These are phyloP conservation scores for Pseudozyma hubeiensis DNA, from an alignment of 1,284 basidiomycete species.

Conservation along the genomic window DNA sequence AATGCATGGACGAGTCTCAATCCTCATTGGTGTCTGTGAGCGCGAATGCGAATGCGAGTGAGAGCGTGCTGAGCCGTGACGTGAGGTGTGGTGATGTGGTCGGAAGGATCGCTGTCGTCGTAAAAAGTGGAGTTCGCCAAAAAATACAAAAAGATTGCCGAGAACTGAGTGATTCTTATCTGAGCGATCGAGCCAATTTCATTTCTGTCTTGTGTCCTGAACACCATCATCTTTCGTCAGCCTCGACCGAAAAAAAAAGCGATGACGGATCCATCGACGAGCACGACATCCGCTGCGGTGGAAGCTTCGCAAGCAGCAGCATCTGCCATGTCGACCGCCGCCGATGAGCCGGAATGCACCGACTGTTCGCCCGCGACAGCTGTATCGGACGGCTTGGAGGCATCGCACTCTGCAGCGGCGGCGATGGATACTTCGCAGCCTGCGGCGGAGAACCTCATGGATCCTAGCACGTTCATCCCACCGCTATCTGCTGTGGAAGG, in stretches of 20 bases:
- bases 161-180: no score
- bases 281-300: not conserved
- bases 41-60: no score
- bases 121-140: no score
- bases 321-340: not conserved
- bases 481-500: slow-evolving; percentile 2
- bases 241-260: no score
- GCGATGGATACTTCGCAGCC: not conserved
- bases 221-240: no score
- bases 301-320: not conserved
- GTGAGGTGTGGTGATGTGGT: no score
- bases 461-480: slow-evolving; percentile 26
- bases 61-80: no score
- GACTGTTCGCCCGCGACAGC: not conserved
- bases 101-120: no score
- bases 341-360: not conserved
- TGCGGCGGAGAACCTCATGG: slow-evolving; percentile 22
- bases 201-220: not conserved
- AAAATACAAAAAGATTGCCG: no score
- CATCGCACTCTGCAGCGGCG: not conserved
- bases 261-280: no score
- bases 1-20: no score
- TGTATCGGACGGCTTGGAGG: not conserved
- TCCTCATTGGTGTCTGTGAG: not conserved
- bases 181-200: no score